These are phyloP conservation scores for Malania oleifera DNA, from an alignment of 164 flowering plant species.

Conservation along the genomic window DNA sequence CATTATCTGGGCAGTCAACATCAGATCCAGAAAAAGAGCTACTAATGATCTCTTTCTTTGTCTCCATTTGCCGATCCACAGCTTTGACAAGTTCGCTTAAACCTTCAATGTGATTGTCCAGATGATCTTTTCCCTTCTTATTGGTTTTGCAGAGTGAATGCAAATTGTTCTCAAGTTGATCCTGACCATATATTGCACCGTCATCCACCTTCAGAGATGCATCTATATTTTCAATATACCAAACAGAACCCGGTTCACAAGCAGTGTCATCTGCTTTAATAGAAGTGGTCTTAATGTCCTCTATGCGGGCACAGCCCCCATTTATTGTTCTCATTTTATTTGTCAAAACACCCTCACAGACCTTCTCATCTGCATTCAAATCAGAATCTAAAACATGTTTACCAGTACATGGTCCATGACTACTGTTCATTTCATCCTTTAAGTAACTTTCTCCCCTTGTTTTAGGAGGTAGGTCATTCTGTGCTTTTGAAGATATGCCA, in stretches of 20 bases:
- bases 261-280: slow-evolving; percentile 6
- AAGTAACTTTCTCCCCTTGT: slow-evolving; percentile 4
- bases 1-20: slow-evolving; percentile 2
- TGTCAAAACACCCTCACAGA: background rate
- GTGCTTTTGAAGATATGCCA: slow-evolving; percentile 12
- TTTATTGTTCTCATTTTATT: slow-evolving; percentile 4
- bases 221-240: slow-evolving; percentile 1
- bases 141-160: background rate
- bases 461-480: slow-evolving; percentile 18
- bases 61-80: background rate
- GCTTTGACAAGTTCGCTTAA: background rate
- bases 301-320: background rate
- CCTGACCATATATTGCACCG: background rate
- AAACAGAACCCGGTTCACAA: slow-evolving; percentile 7
- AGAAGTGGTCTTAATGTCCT: slow-evolving; percentile 5
- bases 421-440: slow-evolving; percentile 14
- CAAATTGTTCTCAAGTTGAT: background rate
- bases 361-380: slow-evolving; percentile 12
- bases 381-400: slow-evolving; percentile 5
- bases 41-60: background rate
- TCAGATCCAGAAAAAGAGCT: slow-evolving; percentile 7
- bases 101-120: background rate
- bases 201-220: background rate
- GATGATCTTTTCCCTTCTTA: background rate
- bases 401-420: slow-evolving; percentile 1